Evolutionary conservation across 306 rosid species (phyloP).

Genomic region (Prosopis cineraria): DNA sequence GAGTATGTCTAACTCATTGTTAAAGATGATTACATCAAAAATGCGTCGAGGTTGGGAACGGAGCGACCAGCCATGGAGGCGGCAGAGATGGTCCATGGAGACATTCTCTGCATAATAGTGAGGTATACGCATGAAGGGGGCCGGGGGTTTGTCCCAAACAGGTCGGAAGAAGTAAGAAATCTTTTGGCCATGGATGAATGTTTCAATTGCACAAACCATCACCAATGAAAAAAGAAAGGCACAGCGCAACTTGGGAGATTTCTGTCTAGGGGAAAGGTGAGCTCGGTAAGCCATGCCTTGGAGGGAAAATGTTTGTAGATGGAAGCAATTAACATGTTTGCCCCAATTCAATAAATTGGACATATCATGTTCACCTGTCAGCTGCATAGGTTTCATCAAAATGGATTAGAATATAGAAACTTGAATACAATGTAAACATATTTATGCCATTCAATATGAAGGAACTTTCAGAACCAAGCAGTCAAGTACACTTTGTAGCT

Average conservation of each 20-base stretch:
- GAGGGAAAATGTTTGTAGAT: constrained; percentile 26
- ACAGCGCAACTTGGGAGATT: constrained; percentile 45
- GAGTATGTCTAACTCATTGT: constrained; percentile 85
- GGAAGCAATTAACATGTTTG: constrained; percentile 35
- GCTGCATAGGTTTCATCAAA: constrained; percentile 45
- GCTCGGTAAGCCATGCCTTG: constrained; percentile 50
- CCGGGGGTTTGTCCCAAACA: constrained; percentile 83
- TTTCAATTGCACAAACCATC: constrained; percentile 53
- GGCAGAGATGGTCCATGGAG: constrained; percentile 77
- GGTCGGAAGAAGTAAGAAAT: constrained; percentile 85
- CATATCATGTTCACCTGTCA: constrained; percentile 56
- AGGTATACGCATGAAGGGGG: constrained; percentile 61
- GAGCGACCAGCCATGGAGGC: constrained; percentile 82
- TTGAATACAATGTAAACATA: not conserved
- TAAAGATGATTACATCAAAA: constrained; percentile 81
- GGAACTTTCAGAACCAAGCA: constrained; percentile 22
- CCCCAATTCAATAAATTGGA: constrained; percentile 37
- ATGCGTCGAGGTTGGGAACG: constrained; percentile 70
- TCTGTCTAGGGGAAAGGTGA: constrained; percentile 45
- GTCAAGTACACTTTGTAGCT: not conserved
- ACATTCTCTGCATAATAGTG: constrained; percentile 94
- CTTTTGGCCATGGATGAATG: constrained; percentile 48
- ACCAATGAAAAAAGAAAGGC: constrained; percentile 46
- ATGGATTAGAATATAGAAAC: constrained; percentile 23
- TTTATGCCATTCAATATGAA: constrained; percentile 18